These are phyloP conservation scores for Suhomyces choctaworum DNA, from an alignment of 1,139 yeast genomes.

Conservation along the genomic window DNA sequence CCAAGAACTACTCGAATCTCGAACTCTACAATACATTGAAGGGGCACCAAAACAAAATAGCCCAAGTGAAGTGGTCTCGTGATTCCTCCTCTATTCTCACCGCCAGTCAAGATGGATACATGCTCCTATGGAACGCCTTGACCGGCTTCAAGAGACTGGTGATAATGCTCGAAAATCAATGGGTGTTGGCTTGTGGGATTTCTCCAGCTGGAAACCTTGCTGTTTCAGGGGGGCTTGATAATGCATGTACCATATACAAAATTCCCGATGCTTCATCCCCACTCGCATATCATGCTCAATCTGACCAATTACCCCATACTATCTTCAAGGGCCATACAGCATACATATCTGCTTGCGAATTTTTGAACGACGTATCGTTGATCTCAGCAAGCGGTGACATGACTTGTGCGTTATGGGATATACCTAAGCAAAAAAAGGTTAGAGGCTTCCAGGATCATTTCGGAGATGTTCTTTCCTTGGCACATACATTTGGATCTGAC, in stretches of 20 bases:
- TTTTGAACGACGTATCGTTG: conserved; percentile 52
- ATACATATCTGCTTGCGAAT: conserved; percentile 75
- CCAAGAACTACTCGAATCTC: conserved; percentile 35
- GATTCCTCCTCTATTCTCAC: conserved; percentile 63
- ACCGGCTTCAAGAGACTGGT: conserved; percentile 74
- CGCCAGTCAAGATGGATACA: conserved; percentile 85
- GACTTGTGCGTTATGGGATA: conserved; percentile 82
- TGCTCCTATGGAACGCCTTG: conserved; percentile 80
- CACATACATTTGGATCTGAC: conserved; percentile 19
- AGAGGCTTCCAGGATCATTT: conserved; percentile 70
- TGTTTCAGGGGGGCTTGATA: conserved; percentile 85
- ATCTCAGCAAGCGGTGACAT: conserved; percentile 82
- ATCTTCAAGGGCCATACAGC: conserved; percentile 80
- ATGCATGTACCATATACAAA: conserved; percentile 70
- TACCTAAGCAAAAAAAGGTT: conserved; percentile 54
- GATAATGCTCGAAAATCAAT: conserved; percentile 66
- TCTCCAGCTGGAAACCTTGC: conserved; percentile 65
- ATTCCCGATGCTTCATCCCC: conserved; percentile 19
- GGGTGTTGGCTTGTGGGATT: conserved; percentile 76
- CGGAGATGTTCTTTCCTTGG: conserved; percentile 68
- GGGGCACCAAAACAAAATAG: conserved; percentile 79
- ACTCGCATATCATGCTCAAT: not conserved
- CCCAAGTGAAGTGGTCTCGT: conserved; percentile 66
- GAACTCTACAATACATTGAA: conserved; percentile 45
- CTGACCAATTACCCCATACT: conserved; percentile 32